Percentiles rank a stretch among this genome's conserved stretches.
Conservation (phyloP, 208 protist species). For the Zelonia costaricensis region DNA sequence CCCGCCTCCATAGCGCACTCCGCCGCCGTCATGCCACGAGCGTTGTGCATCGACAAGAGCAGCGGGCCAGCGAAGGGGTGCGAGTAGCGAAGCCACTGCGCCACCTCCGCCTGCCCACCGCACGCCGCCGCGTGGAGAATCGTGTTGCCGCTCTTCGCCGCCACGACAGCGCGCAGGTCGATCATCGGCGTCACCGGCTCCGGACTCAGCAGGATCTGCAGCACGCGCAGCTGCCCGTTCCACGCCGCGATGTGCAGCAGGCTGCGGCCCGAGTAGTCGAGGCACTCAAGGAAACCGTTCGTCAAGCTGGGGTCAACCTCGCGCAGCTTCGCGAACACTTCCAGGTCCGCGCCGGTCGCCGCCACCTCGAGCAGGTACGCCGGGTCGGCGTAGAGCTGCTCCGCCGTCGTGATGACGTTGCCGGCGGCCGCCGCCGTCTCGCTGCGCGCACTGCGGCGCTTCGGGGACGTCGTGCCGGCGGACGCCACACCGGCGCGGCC, state of each 20-base stretch:
- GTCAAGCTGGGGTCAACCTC: slow-evolving; percentile 59
- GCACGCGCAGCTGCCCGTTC: slow-evolving; percentile 66
- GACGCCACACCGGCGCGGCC: background rate
- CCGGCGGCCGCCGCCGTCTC: background rate
- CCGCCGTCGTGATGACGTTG: slow-evolving; percentile 13
- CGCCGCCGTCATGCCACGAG: slow-evolving; percentile 53
- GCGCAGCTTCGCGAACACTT: slow-evolving; percentile 55
- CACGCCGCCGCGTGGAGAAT: slow-evolving; percentile 75
- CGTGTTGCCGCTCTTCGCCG: slow-evolving; percentile 65
- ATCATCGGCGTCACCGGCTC: slow-evolving; percentile 39
- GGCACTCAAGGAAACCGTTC: slow-evolving; percentile 58
- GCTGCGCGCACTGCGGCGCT: slow-evolving; percentile 11
- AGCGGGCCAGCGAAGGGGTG: slow-evolving; percentile 42
- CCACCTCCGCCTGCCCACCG: slow-evolving; percentile 52
- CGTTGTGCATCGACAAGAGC: slow-evolving; percentile 48
- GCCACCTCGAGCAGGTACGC: slow-evolving; percentile 50
- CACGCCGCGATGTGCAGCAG: slow-evolving; percentile 81
- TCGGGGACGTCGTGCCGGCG: slow-evolving; percentile 1
- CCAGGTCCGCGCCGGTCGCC: slow-evolving; percentile 34
- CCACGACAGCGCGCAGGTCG: slow-evolving; percentile 51
- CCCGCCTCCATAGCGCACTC: slow-evolving; percentile 74
- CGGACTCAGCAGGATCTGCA: slow-evolving; percentile 63
- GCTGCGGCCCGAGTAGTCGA: slow-evolving; percentile 78
- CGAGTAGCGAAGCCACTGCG: slow-evolving; percentile 69
- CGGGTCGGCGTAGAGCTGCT: slow-evolving; percentile 36